Evolutionary conservation across 1,284 basidiomycete genomes (phyloP).

Genomic region (Ustilago bromivora): DNA sequence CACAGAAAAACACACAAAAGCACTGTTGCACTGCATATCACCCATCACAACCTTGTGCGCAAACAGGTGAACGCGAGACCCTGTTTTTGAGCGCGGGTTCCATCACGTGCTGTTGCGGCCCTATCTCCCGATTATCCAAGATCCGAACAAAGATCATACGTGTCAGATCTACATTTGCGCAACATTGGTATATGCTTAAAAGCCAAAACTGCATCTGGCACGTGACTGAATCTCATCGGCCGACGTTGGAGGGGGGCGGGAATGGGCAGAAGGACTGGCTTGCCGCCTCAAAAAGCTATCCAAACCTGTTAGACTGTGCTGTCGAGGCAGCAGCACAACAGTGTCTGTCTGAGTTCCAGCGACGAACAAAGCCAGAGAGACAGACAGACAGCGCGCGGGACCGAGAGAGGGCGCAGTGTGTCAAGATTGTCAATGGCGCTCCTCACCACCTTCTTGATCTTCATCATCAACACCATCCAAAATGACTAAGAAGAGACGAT

Average conservation of each 20-base stretch:
- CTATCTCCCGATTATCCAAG: not conserved
- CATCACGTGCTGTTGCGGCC: not conserved
- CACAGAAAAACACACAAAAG: not conserved
- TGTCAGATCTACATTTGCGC: not conserved
- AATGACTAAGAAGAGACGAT: slow-evolving; percentile 98
- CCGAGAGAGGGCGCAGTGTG: not conserved
- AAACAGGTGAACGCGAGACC: not conserved
- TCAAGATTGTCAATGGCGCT: slow-evolving; percentile 30
- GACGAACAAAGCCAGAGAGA: not conserved
- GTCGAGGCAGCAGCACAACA: too few relatives aligned
- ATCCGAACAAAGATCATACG: not conserved
- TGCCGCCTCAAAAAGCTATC: not conserved
- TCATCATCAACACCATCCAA: slow-evolving; percentile 58
- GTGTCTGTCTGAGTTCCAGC: not conserved
- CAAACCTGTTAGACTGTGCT: too few relatives aligned
- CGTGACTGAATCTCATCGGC: too few relatives aligned
- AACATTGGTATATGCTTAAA: too few relatives aligned
- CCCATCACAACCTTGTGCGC: not conserved
- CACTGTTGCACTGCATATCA: not conserved
- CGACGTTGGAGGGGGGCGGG: too few relatives aligned
- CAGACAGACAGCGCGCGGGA: slow-evolving; percentile 6
- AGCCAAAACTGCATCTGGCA: too few relatives aligned
- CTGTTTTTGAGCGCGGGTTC: not conserved
- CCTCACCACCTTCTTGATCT: slow-evolving; percentile 36
- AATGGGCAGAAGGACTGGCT: too few relatives aligned